Conservation (phyloP, 768 basidiomycete species). For the Pleurotus tuber-regium region DNA sequence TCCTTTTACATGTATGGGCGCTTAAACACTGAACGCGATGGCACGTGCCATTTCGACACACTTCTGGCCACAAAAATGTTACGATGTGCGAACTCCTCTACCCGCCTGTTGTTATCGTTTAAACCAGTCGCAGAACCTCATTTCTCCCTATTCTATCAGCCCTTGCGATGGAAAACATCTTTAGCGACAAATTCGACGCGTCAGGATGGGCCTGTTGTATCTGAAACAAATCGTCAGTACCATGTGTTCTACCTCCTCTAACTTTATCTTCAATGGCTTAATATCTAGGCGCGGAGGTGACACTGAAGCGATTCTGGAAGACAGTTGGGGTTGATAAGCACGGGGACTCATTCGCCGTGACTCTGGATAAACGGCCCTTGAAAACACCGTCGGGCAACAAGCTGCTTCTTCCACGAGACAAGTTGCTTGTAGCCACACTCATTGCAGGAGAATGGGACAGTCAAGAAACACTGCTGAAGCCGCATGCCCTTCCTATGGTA, state of each 20-base stretch:
- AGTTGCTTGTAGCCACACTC: constrained; percentile 73
- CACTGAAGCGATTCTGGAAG: constrained; percentile 93
- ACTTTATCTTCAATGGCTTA: constrained; percentile 3
- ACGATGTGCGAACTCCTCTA: too few relatives aligned
- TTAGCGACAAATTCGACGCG: constrained; percentile 13
- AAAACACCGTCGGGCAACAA: constrained; percentile 87
- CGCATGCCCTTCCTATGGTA: constrained; percentile 91
- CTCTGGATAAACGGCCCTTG: constrained; percentile 78
- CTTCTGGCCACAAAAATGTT: background rate
- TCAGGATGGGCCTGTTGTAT: constrained; percentile 43
- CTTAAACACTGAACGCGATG: background rate
- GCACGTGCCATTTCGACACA: background rate
- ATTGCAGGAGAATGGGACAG: constrained; percentile 98
- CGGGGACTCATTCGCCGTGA: constrained; percentile 53
- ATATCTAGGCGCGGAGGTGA: constrained; percentile 74
- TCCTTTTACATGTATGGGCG: background rate
- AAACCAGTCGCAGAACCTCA: too few relatives aligned
- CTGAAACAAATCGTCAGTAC: constrained; percentile 64
- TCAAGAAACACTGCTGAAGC: constrained; percentile 81
- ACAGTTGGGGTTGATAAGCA: constrained; percentile 72
- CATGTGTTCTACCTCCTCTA: constrained; percentile 5
- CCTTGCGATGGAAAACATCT: constrained; percentile 26
- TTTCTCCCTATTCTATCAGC: too few relatives aligned
- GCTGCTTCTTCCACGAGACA: constrained; percentile 67
- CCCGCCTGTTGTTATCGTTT: too few relatives aligned